These are phyloP conservation scores for Epicoccum sorghinum DNA, from an alignment of 2,329 filamentous ascomycete genomes.

Conservation along the genomic window DNA sequence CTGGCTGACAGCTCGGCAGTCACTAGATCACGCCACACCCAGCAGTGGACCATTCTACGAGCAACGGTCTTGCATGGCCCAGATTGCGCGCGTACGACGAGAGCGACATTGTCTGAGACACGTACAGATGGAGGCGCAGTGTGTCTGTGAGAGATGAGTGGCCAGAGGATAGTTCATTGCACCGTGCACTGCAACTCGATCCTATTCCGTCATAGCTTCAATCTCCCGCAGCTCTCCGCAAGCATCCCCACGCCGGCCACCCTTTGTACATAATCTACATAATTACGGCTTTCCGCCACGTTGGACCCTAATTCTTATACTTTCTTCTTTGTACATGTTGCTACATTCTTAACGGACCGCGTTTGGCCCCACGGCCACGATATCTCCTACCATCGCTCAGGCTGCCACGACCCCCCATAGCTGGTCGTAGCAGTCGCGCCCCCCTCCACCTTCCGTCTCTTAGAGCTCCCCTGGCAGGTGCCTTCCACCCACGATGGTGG, in stretches of 20 bases:
- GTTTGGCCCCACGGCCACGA: background rate
- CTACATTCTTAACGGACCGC: background rate
- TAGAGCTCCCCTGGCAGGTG: constrained; percentile 23
- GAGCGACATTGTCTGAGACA: background rate
- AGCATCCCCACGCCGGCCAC: constrained; percentile 31
- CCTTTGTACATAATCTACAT: constrained; percentile 16
- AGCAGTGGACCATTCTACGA: background rate
- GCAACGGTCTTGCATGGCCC: background rate
- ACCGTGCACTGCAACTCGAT: constrained; percentile 20
- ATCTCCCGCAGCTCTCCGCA: constrained; percentile 31
- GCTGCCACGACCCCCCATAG: constrained; percentile 1
- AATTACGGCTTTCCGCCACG: constrained; percentile 4
- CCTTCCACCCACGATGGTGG: constrained; percentile 55
- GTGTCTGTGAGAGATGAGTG: constrained; percentile 3
- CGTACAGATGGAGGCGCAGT: background rate
- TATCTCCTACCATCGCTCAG: background rate
- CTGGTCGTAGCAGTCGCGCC: background rate
- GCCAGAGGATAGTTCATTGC: background rate
- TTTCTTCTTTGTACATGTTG: constrained; percentile 14
- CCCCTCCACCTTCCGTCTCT: constrained; percentile 7
- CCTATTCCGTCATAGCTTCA: constrained; percentile 34
- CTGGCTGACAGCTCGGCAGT: constrained; percentile 12
- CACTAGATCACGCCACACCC: constrained; percentile 7
- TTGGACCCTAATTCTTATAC: constrained; percentile 1
- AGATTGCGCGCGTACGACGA: background rate